Evolutionary conservation across 371 early-diverging fungal species (phyloP).

Genomic region (Phascolomyces articulosus): DNA sequence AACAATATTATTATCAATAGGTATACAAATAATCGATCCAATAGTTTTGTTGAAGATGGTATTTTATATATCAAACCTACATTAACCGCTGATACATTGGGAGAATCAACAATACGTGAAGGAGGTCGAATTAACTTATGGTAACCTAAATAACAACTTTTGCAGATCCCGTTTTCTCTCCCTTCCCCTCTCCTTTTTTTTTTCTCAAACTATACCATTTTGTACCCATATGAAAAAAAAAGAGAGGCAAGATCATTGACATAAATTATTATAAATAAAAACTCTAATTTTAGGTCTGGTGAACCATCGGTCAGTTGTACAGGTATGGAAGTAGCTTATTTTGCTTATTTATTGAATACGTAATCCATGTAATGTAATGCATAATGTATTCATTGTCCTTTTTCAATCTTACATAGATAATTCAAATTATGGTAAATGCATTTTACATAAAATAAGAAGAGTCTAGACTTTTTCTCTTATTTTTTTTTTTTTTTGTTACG

Average conservation of each 20-base stretch:
- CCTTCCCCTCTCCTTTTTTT: not conserved
- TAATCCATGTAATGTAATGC: not conserved
- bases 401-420: conserved; percentile 29
- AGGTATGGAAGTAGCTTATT: conserved; percentile 20
- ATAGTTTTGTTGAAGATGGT: conserved; percentile 68
- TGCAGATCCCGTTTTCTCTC: too few species aligned
- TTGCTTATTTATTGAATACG: not conserved
- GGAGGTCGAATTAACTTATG: conserved; percentile 42
- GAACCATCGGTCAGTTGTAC: conserved; percentile 39
- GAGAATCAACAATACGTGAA: conserved; percentile 33
- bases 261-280: too few species aligned
- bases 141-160: conserved; percentile 12
- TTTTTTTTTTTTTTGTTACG: too few species aligned
- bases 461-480: not conserved
- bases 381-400: too few species aligned
- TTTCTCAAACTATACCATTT: not conserved
- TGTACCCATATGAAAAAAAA: not conserved
- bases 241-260: too few species aligned
- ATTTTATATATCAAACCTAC: conserved; percentile 69
- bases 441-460: not conserved
- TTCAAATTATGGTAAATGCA: conserved; percentile 35
- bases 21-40: conserved; percentile 64
- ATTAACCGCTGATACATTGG: conserved; percentile 47
- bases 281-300: conserved; percentile 24
- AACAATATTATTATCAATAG: conserved; percentile 2